phyloP scores from a whole-genome alignment of 164 flowering plant genomes.

The Vitis vinifera region ASM3070453v1 NC_081805.1:5526501-5527000 shows the following conservation, averaged over 20 bases:
- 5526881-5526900: conserved; percentile 78
- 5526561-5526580: neutral
- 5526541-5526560: conserved; percentile 63
- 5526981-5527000: neutral
- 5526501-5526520: conserved; percentile 73
- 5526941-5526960: conserved; percentile 95
- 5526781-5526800: conserved; percentile 90
- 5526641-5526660: neutral
- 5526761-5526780: conserved; percentile 92
- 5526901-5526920: conserved; percentile 83
- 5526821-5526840: neutral
- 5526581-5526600: conserved; percentile 1
- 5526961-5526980: neutral
- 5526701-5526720: conserved; percentile 89
- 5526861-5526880: conserved; percentile 7
- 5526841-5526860: conserved; percentile 6
- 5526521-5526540: conserved; percentile 88
- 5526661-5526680: conserved; percentile 59
- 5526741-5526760: conserved; percentile 91
- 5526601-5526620: neutral
- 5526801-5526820: conserved; percentile 2
- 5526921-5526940: conserved; percentile 79
- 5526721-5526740: conserved; percentile 87
- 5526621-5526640: neutral
- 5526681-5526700: conserved; percentile 82